phyloP scores from a whole-genome alignment of 768 basidiomycete genomes.

The Mycena filopes region DNA sequence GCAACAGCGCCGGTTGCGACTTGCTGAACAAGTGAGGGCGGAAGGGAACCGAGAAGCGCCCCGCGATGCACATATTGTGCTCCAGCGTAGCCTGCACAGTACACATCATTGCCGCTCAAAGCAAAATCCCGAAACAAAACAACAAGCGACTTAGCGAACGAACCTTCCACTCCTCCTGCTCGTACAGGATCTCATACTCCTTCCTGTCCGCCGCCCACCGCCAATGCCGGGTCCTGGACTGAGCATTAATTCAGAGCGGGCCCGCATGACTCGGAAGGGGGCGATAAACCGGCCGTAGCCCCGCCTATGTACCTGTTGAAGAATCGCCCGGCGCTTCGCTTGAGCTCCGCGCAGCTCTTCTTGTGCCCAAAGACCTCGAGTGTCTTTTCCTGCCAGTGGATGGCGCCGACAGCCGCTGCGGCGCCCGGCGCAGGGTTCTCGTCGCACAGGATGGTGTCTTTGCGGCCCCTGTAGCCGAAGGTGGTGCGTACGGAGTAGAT shows the following conservation, averaged over 20 bases:
- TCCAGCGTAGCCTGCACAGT: slow-evolving; percentile 37
- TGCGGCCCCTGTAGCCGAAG: slow-evolving; percentile 54
- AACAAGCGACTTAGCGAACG: slow-evolving; percentile 34
- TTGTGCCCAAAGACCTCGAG: slow-evolving; percentile 57
- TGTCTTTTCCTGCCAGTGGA: slow-evolving; percentile 61
- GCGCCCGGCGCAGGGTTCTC: slow-evolving; percentile 54
- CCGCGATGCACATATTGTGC: slow-evolving; percentile 45
- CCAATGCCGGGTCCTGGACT: slow-evolving; percentile 53
- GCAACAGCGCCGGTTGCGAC: slow-evolving; percentile 49
- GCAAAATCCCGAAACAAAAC: background rate
- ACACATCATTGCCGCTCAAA: slow-evolving; percentile 7
- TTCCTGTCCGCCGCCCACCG: slow-evolving; percentile 54
- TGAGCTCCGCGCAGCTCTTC: slow-evolving; percentile 52
- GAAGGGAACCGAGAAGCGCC: slow-evolving; percentile 54
- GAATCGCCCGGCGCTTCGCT: slow-evolving; percentile 50
- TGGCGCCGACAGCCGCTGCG: slow-evolving; percentile 53
- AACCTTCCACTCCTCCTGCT: slow-evolving; percentile 61
- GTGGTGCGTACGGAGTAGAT: slow-evolving; percentile 57
- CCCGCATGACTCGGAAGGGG: no score
- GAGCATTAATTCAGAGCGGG: slow-evolving; percentile 26
- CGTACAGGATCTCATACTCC: slow-evolving; percentile 56
- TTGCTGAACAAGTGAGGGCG: slow-evolving; percentile 63
- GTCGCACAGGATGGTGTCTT: slow-evolving; percentile 57
- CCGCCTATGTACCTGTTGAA: slow-evolving; percentile 35
- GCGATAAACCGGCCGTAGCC: background rate